phyloP scores from a whole-genome alignment of 306 rosid genomes.

The Rubus idaeus region DNA sequence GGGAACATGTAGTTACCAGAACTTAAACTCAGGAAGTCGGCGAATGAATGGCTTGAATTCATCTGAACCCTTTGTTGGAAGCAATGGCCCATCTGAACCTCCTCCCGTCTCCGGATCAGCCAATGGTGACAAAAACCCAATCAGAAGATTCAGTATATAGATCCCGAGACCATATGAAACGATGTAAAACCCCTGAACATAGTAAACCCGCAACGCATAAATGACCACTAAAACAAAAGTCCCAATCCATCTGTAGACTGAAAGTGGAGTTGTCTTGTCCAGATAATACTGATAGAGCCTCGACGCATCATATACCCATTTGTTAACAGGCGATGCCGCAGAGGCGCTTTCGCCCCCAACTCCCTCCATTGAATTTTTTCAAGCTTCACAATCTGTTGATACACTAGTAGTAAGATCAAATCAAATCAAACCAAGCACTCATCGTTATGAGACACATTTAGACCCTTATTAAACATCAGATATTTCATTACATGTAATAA shows the following conservation, averaged over 20 bases:
- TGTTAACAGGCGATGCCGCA: constrained; percentile 58
- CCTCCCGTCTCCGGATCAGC: constrained; percentile 79
- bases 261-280: constrained; percentile 72
- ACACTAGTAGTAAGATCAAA: not conserved
- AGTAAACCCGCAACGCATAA: constrained; percentile 67
- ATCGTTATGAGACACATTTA: not conserved
- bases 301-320: constrained; percentile 53
- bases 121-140: constrained; percentile 81
- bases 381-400: constrained; percentile 47
- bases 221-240: constrained; percentile 38
- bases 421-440: constrained; percentile 21
- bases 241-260: constrained; percentile 72
- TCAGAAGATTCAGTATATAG: constrained; percentile 78
- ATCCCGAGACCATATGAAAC: constrained; percentile 84
- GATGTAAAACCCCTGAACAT: constrained; percentile 76
- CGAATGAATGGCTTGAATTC: constrained; percentile 91
- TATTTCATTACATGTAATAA: not conserved
- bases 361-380: constrained; percentile 66
- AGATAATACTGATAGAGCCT: constrained; percentile 71
- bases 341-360: constrained; percentile 64
- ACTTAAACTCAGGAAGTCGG: constrained; percentile 88
- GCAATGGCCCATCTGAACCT: constrained; percentile 57
- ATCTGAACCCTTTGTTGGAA: constrained; percentile 87
- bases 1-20: constrained; percentile 58
- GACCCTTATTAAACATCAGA: not conserved